Evolutionary conservation across 176 grass and related monocot genomes (phyloP), one percentile per base, ranked within the genome.

Genomic region (Hyparrhenia diplandra): DNA sequence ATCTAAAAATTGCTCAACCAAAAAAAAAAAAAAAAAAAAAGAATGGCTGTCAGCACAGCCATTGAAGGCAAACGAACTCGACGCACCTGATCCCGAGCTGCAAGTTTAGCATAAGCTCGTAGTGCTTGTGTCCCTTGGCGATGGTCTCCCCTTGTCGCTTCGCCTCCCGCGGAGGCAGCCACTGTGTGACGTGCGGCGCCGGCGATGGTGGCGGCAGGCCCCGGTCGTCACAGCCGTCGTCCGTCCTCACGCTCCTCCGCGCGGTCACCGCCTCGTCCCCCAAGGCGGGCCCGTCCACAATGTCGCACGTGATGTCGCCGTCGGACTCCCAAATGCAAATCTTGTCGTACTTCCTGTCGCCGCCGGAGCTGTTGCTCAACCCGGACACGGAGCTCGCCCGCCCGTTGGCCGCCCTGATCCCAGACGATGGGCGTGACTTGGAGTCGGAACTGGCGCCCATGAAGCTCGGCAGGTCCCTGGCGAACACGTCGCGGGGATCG

Each of bases 51-150:
- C 55, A 25, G 25, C 3, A 59, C 42, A 57, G 18, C 27, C 43
- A 82, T 49, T 18, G 43, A 43, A 78, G 59, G 59, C 13, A 68
- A 69, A n/a, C 16, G 12, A 52, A 6, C 21, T 5, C 28, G 14
- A 57, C 47, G 18, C 76, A 95, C 96, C 96, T 99, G 84, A 99
- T 95, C 16, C 96, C 96, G 17, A 99, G 96, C 80, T 99, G 92
- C 81, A 99, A 82, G 77, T 99, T 99, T 30, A 99, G 88, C 92
- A 99, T 99, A 25, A 99, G 92, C 76, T 91, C 90, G 81, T 93
- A 99, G 82, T 95, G 85, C 80, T 94, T 91, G 83, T 99, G 96
- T 14, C 92, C 96, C 73, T 88, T 92, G 52, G 86, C 88, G 59
- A 99, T 99, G 76, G 79, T 95, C 69, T 89, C 86, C 29, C 96